Percentiles rank a stretch among this genome's conserved stretches.
phyloP scores from a whole-genome alignment of 2,329 filamentous ascomycete genomes.

The Colletotrichum sp. region DNA sequence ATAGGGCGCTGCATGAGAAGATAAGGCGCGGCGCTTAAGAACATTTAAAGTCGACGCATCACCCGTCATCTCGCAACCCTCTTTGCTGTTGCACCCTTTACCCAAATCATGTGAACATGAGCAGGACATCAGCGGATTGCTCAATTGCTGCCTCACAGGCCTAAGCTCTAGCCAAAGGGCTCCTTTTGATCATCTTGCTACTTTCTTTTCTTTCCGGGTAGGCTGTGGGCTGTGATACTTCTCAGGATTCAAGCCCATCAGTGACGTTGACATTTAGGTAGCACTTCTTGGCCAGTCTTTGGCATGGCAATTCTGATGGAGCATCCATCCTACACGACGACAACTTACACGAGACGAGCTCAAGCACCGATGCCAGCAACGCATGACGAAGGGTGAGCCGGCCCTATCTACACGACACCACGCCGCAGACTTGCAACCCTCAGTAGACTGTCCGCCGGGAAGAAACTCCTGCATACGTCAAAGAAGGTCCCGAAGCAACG shows the following conservation, averaged over 20 bases:
- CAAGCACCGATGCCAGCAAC: not conserved
- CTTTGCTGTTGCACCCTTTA: too few species aligned
- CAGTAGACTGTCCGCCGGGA: not conserved
- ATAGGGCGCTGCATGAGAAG: not conserved
- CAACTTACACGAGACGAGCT: not conserved
- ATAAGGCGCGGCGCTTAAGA: too few species aligned
- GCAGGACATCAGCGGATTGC: too few species aligned
- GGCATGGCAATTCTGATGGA: not conserved
- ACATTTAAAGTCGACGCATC: not conserved
- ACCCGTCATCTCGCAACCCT: too few species aligned
- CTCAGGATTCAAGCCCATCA: not conserved
- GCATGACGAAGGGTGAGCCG: not conserved
- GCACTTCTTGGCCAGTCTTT: not conserved
- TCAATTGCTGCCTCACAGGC: too few species aligned
- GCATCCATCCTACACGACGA: not conserved
- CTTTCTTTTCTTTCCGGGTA: not conserved
- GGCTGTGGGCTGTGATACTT: accelerated
- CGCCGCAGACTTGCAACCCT: not conserved
- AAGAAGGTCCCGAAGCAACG: not conserved
- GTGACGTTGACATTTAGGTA: not conserved
- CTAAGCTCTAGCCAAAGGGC: not conserved
- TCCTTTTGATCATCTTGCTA: too few species aligned
- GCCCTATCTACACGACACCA: not conserved
- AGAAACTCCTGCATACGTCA: not conserved
- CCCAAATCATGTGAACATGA: too few species aligned